Percentiles rank a stretch among this genome's conserved stretches.
Conservation (phyloP, 1,284 basidiomycete genomes). For the Papiliotrema flavescens region DNA sequence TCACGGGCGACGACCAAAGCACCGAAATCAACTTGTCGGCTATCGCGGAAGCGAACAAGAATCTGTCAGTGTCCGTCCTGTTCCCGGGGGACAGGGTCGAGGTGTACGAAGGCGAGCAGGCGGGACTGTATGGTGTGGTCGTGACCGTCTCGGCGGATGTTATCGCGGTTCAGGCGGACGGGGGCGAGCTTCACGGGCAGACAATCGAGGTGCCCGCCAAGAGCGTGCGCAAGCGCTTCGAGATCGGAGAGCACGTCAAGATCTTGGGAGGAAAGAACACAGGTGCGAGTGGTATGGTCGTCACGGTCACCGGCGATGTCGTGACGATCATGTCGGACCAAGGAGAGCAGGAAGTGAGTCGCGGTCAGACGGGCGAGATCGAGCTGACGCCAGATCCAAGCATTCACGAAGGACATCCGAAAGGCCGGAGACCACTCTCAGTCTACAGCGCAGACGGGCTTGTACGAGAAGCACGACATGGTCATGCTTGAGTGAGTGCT, state of each 20-base stretch:
- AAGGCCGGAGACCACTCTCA: constrained; percentile 95
- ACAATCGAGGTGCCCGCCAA: constrained; percentile 73
- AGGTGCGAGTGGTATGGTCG: constrained; percentile 93
- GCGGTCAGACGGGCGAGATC: not conserved
- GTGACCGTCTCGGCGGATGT: constrained; percentile 84
- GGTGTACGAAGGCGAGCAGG: constrained; percentile 94
- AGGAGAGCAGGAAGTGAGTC: constrained; percentile 79
- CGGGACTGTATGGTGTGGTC: constrained; percentile 87
- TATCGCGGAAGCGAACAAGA: constrained; percentile 44
- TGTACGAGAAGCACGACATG: constrained; percentile 93
- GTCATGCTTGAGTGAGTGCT: constrained; percentile 86
- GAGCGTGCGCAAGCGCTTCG: constrained; percentile 91
- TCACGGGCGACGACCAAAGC: constrained; percentile 57
- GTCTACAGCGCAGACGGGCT: constrained; percentile 80
- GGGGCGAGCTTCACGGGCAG: constrained; percentile 67
- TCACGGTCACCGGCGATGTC: constrained; percentile 83
- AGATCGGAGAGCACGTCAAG: constrained; percentile 97
- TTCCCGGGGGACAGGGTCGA: constrained; percentile 97
- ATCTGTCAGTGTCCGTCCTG: constrained; percentile 65
- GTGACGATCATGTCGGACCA: constrained; percentile 98
- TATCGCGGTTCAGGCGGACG: constrained; percentile 67
- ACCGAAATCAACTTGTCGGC: constrained; percentile 42
- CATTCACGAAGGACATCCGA: constrained; percentile 95
- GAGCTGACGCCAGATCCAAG: constrained; percentile 64
- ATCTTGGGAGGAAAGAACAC: constrained; percentile 93